Percentiles rank a stretch among this genome's conserved stretches.
These are phyloP conservation scores for Aquilaria sinensis DNA, from an alignment of 345 rosid genomes.

Conservation along the genomic window DNA sequence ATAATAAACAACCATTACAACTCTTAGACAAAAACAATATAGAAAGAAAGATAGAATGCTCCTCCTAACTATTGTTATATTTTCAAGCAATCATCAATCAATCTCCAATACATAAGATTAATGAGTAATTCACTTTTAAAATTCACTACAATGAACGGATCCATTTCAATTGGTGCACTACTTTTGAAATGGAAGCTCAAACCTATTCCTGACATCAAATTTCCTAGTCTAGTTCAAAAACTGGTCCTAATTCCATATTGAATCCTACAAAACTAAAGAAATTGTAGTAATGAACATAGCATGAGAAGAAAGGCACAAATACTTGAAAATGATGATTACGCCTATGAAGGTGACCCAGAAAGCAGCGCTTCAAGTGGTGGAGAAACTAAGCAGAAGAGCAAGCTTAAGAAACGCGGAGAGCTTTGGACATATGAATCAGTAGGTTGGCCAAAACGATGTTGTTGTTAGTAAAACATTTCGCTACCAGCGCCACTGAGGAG, in stretches of 20 bases:
- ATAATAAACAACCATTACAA: not conserved
- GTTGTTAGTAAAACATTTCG: no score
- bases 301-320: not conserved
- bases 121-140: not conserved
- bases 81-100: no score
- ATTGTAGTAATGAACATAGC: not conserved
- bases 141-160: no score
- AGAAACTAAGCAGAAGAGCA: slow-evolving; percentile 80
- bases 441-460: no score
- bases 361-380: slow-evolving; percentile 94
- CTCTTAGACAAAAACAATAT: not conserved
- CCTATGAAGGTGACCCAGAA: slow-evolving; percentile 99
- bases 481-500: no score
- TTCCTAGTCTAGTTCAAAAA: not conserved
- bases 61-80: no score
- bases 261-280: not conserved
- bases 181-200: no score
- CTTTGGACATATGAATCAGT: slow-evolving; percentile 5
- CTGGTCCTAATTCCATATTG: not conserved
- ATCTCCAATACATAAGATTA: not conserved
- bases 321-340: slow-evolving; percentile 99
- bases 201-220: not conserved
- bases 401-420: slow-evolving; percentile 59
- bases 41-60: not conserved
- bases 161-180: no score